Base-by-base conservation (phyloP, 148 eudicot genomes). In the Linanthus parryae region DNA sequence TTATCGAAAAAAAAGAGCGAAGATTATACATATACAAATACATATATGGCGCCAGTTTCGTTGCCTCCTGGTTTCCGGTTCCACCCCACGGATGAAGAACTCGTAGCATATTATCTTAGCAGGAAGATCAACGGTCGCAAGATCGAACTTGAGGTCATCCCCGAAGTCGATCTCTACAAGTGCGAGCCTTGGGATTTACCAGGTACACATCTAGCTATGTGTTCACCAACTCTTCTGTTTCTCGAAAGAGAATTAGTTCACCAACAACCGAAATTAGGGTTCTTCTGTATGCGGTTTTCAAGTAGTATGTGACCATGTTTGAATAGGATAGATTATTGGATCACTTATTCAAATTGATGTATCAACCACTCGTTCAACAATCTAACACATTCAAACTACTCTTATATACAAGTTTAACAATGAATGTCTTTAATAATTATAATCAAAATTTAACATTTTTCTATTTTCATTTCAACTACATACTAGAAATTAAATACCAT, bases 181-280 rank as follows among this genome's bases (percentile, higher is more conserved):
- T 85, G 95, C 42, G 95, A 85, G 64, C 95, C 95, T 20, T 85
- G 95, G 95, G 95, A 85, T 46, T 65, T 85, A 52, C 95, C 95
- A 69, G 81, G 95, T 85, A 69, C 30, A 33, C n/a, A 16, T 54
- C 46, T 52, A 6, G 46, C n/a, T 26, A 17, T 28, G 37, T 45
- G 15, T 8, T 45, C 48, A 5, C 31, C 8, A 5, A 13, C n/a
- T 10, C 25, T 4, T 40, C 44, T 40, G 9, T 40, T 5, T n/a
- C 8, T 27, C 35, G n/a, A n/a, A n/a, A n/a, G n/a, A n/a, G n/a
- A n/a, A n/a, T n/a, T n/a, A n/a, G n/a, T n/a, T n/a, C n/a, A n/a
- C n/a, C n/a, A n/a, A n/a, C n/a, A n/a, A n/a, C n/a, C n/a, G n/a
- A n/a, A n/a, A n/a, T n/a, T n/a, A n/a, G n/a, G n/a, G n/a, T n/a